Evolutionary conservation across 768 basidiomycete genomes (phyloP), one percentile per base, ranked within the genome.

Genomic region (Coprinopsis marcescibilis): DNA sequence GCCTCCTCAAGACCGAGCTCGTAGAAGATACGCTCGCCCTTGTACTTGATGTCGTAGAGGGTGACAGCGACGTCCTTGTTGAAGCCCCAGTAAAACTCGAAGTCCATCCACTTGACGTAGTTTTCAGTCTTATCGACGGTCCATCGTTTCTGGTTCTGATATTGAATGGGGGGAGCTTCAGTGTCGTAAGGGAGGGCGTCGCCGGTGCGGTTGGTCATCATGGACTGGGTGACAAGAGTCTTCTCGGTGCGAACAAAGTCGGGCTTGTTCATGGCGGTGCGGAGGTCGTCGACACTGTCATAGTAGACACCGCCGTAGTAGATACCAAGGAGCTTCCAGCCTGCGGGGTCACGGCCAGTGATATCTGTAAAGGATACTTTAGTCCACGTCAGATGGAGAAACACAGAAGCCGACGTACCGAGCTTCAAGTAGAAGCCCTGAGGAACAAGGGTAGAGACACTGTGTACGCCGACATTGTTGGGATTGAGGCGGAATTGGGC

Each of bases 101-200:
- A 43, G 42, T 43, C 42, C 42, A 43, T 43, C 42, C 42, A 43
- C 42, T 43, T 43, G 42, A 43, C 42, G 15, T 43, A 43, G n/a
- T 43, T 43, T 14, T 43, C 3, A 3, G 26, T 27, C 25, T 43
- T 43, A 17, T 43, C 42, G n/a, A 43, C 24, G 17, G 24, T 25
- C 42, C 42, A 43, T 24, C 42, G 42, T 27, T 43, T 43, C 42
- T 43, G 42, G 21, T 13, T 25, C 42, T 43, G 42, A 27, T 26
- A 43, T 3, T 4, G 4, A 20, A 29, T 29, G 42, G 42, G 42
- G 10, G 42, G 42, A 43, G 42, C 42, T 29, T 43, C 42, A 10
- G 26, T n/a, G 42, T 43, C 42, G 25, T 43, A 29, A 10, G 42
- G 20, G 21, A 43, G 42, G 25, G 21, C n/a, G 7, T 24, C 25